Evolutionary conservation across 208 protist genomes (phyloP).

Genomic region (Tritrichomonas foetus): DNA sequence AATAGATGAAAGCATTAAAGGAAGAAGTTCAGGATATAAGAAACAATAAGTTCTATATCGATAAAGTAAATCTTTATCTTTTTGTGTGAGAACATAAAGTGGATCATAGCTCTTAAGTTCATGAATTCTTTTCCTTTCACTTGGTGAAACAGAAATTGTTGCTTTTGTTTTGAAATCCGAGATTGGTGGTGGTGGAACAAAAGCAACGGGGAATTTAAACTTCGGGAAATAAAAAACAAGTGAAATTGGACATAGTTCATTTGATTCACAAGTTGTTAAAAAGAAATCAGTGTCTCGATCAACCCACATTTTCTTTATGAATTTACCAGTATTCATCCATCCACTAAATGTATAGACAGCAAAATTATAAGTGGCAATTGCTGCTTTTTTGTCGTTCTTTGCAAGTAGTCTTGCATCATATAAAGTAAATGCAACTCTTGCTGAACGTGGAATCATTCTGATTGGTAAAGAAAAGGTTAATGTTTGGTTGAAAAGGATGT

Average conservation of each 20-base stretch:
- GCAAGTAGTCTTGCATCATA: too few species aligned
- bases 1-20: background rate
- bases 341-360: background rate
- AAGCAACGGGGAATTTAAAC: background rate
- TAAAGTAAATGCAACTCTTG: background rate
- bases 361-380: background rate
- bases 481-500: background rate
- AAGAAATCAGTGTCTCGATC: background rate
- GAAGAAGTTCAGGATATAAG: background rate
- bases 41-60: background rate
- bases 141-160: background rate
- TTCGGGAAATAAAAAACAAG: background rate
- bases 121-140: background rate
- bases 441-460: background rate
- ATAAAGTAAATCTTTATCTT: background rate
- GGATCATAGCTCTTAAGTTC: background rate
- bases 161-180: background rate
- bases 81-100: background rate
- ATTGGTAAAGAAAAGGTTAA: background rate
- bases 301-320: background rate
- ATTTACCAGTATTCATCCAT: background rate
- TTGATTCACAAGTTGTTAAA: background rate
- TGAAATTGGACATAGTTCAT: background rate
- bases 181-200: too few species aligned
- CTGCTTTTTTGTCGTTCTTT: background rate